Base-by-base conservation (phyloP, 2,329 filamentous ascomycete species). In the Neofusicoccum ribis region DNA sequence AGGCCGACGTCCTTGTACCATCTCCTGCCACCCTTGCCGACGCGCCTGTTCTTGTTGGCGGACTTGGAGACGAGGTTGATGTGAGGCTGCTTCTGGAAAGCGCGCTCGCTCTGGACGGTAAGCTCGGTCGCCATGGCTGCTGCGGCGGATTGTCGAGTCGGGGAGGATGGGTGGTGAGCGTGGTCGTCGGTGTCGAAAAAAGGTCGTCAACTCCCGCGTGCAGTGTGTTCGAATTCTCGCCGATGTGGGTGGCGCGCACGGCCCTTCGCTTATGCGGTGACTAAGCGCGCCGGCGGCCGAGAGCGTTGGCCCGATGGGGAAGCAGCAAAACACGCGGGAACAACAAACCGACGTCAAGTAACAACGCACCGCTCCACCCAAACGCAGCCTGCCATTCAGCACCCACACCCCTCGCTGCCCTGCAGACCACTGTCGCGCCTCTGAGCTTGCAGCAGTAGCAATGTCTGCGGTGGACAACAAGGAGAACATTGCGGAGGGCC, bases 51-150 rank as follows among this genome's bases (percentile, higher is more conserved):
- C 82, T 91, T 92, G 84, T 91, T 90, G 81, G 89, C 84, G 83
- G 86, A 85, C 91, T 99, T 99, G 81, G 90, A 87, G 90, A 98
- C 97, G 80, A 91, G 89, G 92, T 98, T 99, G 88, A 99, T 97
- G 86, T 99, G 95, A 83, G 95, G 95, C 89, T 99, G 94, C 75
- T 99, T 99, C 86, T 98, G 95, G 92, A 91, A 99, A 88, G 95
- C 95, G 87, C 95, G 94, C 91, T 99, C 95, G 83, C 92, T 96
- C 90, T 99, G 95, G 85, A 99, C 95, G 83, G 77, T 79, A 71
- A 79, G 74, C 73, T 79, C 77, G 74, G 77, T 79, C 70, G 77
- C 77, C 77, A 79, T 79, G 75, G 68, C 77, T 77, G 75, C 74
- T 66, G 14, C 72, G 74, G 73, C 72, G 52, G 47, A 51, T 52